A percentile compares a stretch with the other conserved stretches of the same genome.
These are phyloP conservation scores for Cucurbita moschata DNA, from an alignment of 306 rosid genomes.

Conservation along the genomic window DNA sequence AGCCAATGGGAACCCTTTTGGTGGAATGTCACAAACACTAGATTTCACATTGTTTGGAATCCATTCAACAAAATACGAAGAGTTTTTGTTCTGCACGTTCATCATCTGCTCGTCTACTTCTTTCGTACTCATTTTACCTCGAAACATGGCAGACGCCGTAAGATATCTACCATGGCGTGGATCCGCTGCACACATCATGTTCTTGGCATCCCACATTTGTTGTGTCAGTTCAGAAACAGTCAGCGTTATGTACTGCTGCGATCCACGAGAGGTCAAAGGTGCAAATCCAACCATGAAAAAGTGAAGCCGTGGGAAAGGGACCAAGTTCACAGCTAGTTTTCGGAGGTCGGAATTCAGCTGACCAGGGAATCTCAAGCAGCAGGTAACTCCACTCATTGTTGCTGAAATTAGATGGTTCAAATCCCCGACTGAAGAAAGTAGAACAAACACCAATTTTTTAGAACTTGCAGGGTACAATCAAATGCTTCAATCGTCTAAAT, in stretches of 20 bases:
- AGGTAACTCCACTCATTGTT: slow-evolving; percentile 84
- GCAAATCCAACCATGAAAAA: slow-evolving; percentile 49
- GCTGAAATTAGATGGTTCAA: slow-evolving; percentile 67
- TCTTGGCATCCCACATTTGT: slow-evolving; percentile 35
- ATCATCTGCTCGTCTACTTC: slow-evolving; percentile 7
- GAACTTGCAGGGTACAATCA: neutral
- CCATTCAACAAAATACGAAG: slow-evolving; percentile 37
- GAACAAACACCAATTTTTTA: neutral
- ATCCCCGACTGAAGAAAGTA: slow-evolving; percentile 47
- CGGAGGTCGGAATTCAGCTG: slow-evolving; percentile 64
- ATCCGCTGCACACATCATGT: slow-evolving; percentile 6
- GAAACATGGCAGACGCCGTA: slow-evolving; percentile 62
- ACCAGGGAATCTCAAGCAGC: slow-evolving; percentile 70
- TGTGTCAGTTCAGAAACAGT: slow-evolving; percentile 65
- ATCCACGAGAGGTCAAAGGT: slow-evolving; percentile 55
- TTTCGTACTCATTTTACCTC: slow-evolving; percentile 26
- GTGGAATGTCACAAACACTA: slow-evolving; percentile 67
- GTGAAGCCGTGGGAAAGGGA: slow-evolving; percentile 74
- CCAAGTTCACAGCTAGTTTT: slow-evolving; percentile 63
- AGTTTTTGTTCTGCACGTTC: slow-evolving; percentile 63
- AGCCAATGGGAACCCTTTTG: slow-evolving; percentile 45
- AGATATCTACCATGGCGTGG: slow-evolving; percentile 16
- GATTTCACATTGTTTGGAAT: slow-evolving; percentile 72
- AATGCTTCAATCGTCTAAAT: neutral
- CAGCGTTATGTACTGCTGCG: slow-evolving; percentile 41